Evolutionary conservation across 495 filamentous ascomycete species (phyloP), one percentile per base, ranked within the genome.

Genomic region (Penicillium macrosclerotiorum): DNA sequence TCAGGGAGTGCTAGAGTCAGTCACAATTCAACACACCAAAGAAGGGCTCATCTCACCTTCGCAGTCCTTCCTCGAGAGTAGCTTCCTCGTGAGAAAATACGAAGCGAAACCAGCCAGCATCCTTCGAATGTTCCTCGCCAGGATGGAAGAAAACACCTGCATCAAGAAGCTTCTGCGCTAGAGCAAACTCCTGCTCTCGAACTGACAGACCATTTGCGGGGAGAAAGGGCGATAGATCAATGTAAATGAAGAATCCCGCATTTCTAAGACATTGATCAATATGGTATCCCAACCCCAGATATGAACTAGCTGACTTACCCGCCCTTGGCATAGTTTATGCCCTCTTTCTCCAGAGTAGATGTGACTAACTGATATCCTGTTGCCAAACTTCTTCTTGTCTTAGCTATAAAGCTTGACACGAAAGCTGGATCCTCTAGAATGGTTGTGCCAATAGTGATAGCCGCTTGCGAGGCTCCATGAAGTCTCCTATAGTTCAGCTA

Each of bases 171-270:
- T 45, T 65, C 52, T 69, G 52, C 0, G 62, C 67, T 9, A 79
- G 57, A 12, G 36, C 41, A 39, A 66, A 60, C 42, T 71, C 69
- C 4, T 42, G 43, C 14, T 63, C 47, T 20, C 45, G 49, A 0
- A 43, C 6, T 13, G 55, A 17, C 16, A 30, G 8, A 5, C 16
- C 22, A 5, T 16, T 18, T 0, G 40, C 33, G 1, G 53, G 44
- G 14, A 69, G 58, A 35, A 59, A 71, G 22, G 56, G 56, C 0
- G 71, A 63, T n/a, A 79, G 51, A 52, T 79, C 71, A 4, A 72
- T 55, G 49, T 74, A 79, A 5, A 80, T 44, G 37, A 79, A 80
- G 49, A 80, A 75, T 3, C 72, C 76, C 3, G 76, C 76, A 45
- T 76, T 78, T 24, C 67, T 70, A 26, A 25, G 11, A 30, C 5